phyloP scores from a whole-genome alignment of 2,329 filamentous ascomycete genomes.

The Periglandula ipomoeae region DNA sequence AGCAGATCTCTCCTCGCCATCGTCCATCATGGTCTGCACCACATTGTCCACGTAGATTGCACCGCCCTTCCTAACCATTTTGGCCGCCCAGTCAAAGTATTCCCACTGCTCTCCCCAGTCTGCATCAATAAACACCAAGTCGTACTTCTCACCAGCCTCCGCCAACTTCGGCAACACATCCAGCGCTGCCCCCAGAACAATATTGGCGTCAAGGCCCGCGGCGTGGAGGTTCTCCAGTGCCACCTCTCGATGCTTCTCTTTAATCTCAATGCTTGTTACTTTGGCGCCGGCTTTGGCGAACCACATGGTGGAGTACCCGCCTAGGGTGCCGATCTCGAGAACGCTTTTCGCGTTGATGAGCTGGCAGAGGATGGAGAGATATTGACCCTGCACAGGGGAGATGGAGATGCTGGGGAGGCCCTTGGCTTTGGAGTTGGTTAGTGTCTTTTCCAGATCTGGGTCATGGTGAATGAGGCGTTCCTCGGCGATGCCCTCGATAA shows the following conservation, averaged over 20 bases:
- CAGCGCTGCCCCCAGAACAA: constrained; percentile 34
- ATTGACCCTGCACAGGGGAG: constrained; percentile 25
- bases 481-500: neutral
- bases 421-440: constrained; percentile 20
- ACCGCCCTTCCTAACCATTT: constrained; percentile 29
- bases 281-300: constrained; percentile 29
- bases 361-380: constrained; percentile 28
- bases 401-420: constrained; percentile 29
- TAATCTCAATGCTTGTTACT: constrained; percentile 42
- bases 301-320: constrained; percentile 45
- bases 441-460: constrained; percentile 12
- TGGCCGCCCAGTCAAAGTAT: constrained; percentile 36
- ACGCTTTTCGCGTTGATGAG: constrained; percentile 26
- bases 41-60: constrained; percentile 43
- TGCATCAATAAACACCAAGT: constrained; percentile 45
- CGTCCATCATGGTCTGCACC: constrained; percentile 18
- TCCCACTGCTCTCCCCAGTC: constrained; percentile 39
- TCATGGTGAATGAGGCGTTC: neutral
- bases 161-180: constrained; percentile 29
- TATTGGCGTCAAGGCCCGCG: constrained; percentile 32
- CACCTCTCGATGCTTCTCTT: constrained; percentile 34
- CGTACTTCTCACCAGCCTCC: constrained; percentile 33
- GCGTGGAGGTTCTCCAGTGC: constrained; percentile 31
- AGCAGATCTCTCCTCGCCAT: neutral
- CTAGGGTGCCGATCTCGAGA: constrained; percentile 47